A percentile compares a stretch with the other conserved stretches of the same genome.
Conservation (phyloP, 306 rosid genomes). For the Biancaea sappan region DNA sequence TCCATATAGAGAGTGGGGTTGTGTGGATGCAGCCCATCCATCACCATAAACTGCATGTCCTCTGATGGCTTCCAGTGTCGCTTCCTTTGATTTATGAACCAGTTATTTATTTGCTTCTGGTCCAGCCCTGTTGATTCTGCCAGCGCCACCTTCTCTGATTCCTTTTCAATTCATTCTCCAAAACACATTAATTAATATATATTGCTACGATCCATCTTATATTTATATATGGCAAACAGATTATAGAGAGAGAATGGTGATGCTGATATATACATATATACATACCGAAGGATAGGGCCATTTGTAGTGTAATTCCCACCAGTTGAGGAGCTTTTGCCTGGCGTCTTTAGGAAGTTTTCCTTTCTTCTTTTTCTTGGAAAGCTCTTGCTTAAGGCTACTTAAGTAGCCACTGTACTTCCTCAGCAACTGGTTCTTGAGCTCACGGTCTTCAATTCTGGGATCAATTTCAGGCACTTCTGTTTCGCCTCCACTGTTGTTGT, state of each 20-base stretch:
- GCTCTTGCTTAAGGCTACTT: constrained; percentile 94
- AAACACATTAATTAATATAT: background rate
- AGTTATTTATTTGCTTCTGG: constrained; percentile 93
- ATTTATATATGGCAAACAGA: no score
- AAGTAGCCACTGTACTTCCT: constrained; percentile 93
- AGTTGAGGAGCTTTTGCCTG: constrained; percentile 87
- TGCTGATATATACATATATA: background rate
- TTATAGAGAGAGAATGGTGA: background rate
- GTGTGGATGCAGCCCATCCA: constrained; percentile 91
- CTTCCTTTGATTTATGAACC: constrained; percentile 99
- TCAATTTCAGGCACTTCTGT: constrained; percentile 81
- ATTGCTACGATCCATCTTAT: no score
- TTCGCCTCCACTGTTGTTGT: constrained; percentile 76
- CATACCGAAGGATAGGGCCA: constrained; percentile 99
- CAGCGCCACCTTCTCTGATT: constrained; percentile 94
- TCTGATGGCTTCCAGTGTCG: constrained; percentile 99
- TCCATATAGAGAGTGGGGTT: constrained; percentile 79
- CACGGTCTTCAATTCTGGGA: constrained; percentile 92
- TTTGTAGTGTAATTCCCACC: constrained; percentile 99
- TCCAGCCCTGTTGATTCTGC: constrained; percentile 97
- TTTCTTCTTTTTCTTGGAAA: constrained; percentile 96
- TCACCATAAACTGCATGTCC: constrained; percentile 98
- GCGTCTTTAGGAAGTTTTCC: constrained; percentile 98
- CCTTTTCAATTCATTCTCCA: constrained; percentile 43
- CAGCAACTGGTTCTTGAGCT: constrained; percentile 81